A percentile compares a stretch with the other conserved stretches of the same genome.
Conservation (phyloP, 75 land plant species). For the Selaginella moellendorffii region DNA sequence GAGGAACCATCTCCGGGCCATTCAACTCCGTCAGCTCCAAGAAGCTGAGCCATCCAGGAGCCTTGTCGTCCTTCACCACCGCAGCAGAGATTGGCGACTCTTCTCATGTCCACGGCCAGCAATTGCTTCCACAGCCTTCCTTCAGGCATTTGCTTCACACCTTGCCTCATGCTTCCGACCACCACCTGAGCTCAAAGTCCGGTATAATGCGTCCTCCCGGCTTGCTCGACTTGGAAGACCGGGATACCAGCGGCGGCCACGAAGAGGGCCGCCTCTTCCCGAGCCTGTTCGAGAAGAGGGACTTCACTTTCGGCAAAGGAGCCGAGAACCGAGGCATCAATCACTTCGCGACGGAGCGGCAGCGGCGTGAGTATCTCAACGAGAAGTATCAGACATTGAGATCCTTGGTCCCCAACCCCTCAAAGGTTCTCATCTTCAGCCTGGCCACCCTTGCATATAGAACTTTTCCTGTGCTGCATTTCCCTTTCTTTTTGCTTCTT, state of each 20-base stretch:
- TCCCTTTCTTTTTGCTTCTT: too few species aligned
- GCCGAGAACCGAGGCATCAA: conserved; percentile 24
- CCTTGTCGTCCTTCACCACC: conserved; percentile 7
- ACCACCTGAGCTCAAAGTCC: conserved; percentile 2
- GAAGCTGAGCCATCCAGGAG: conserved; percentile 1
- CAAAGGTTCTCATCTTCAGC: too few species aligned
- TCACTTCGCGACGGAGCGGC: conserved; percentile 60
- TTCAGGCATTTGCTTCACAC: conserved; percentile 12
- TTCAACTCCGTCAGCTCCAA: conserved; percentile 5
- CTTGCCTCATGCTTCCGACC: conserved; percentile 11
- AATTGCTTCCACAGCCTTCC: conserved; percentile 8
- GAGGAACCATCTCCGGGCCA: conserved; percentile 13
- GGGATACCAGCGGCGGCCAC: background rate
- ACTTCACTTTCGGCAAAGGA: conserved; percentile 12
- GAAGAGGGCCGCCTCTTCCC: conserved; percentile 7
- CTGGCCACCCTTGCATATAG: too few species aligned
- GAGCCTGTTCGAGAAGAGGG: conserved; percentile 28
- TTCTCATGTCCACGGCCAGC: too few species aligned
- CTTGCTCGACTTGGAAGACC: conserved; percentile 4
- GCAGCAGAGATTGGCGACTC: too few species aligned
- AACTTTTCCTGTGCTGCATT: too few species aligned
- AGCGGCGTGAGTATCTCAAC: conserved; percentile 58
- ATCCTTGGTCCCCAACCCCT: conserved; percentile 62
- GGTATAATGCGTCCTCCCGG: background rate
- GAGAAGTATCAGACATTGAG: conserved; percentile 53